A percentile compares a stretch with the other conserved stretches of the same genome.
phyloP scores from a whole-genome alignment of 768 basidiomycete species.

The Tylopilus subfusipes region DNA sequence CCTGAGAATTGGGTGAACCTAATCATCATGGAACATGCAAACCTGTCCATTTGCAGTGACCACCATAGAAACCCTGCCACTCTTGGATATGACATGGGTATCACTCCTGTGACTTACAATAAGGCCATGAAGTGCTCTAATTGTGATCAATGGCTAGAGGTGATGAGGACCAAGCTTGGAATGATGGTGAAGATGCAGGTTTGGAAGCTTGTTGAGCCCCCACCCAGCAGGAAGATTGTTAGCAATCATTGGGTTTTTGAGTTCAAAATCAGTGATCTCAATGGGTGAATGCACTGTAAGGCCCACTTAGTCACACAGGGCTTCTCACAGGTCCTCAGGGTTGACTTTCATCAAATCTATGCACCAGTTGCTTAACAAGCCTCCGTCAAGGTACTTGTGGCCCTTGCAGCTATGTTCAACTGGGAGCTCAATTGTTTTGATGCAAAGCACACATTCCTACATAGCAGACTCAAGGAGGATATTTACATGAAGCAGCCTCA shows the following conservation, averaged over 20 bases:
- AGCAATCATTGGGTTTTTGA: conserved; percentile 7
- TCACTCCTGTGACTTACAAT: too few relatives aligned
- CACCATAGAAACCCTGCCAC: too few relatives aligned
- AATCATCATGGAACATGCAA: too few relatives aligned
- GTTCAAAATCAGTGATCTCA: conserved; percentile 1
- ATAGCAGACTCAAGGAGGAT: conserved; percentile 3
- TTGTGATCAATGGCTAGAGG: too few relatives aligned
- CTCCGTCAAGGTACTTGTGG: not conserved
- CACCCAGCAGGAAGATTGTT: not conserved
- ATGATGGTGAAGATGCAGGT: too few relatives aligned
- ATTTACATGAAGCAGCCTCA: conserved; percentile 39
- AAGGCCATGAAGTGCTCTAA: too few relatives aligned
- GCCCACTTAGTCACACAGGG: not conserved
- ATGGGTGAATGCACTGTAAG: not conserved
- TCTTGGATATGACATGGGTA: too few relatives aligned
- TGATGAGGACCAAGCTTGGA: too few relatives aligned
- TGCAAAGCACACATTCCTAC: not conserved
- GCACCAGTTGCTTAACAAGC: conserved; percentile 11
- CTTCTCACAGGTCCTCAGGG: not conserved
- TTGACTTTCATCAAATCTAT: conserved; percentile 14
- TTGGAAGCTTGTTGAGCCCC: not conserved
- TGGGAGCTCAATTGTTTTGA: conserved; percentile 11
- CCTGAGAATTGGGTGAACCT: too few relatives aligned
- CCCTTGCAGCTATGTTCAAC: not conserved
- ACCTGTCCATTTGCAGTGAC: too few relatives aligned